Conservation (phyloP, 257 asterid species). For the Scutellaria barbata region DNA sequence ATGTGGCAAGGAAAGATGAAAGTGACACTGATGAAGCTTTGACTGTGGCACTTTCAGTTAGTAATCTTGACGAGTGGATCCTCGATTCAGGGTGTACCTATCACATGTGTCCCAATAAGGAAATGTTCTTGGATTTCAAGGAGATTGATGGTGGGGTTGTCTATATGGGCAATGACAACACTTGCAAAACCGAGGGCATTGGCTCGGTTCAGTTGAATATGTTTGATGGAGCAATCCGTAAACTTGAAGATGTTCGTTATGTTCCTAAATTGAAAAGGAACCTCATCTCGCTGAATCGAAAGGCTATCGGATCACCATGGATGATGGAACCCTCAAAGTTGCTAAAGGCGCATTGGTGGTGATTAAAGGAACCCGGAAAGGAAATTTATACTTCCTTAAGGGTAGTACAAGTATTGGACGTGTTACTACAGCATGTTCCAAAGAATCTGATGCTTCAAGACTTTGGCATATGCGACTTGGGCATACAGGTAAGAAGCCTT, state of each 20-base stretch:
- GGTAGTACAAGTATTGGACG: not conserved
- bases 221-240: no score
- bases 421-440: not conserved
- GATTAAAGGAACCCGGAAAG: not conserved
- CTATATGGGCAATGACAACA: no score
- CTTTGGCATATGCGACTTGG: no score
- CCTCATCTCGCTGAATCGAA: not conserved
- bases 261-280: no score
- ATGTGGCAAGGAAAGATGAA: not conserved
- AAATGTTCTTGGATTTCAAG: no score
- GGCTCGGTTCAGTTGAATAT: no score
- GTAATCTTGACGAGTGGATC: no score
- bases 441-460: not conserved
- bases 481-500: constrained; percentile 12
- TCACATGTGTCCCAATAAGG: no score
- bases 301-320: constrained; percentile 3
- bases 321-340: constrained; percentile 4
- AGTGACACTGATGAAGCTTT: not conserved
- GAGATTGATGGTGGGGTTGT: no score
- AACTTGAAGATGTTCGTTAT: no score
- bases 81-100: no score
- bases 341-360: not conserved
- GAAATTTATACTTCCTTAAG: constrained; percentile 10
- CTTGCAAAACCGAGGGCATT: no score
- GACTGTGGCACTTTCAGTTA: not conserved